Base-by-base conservation (phyloP, 1,139 yeast genomes). In the Taiozyma sp. region DNA sequence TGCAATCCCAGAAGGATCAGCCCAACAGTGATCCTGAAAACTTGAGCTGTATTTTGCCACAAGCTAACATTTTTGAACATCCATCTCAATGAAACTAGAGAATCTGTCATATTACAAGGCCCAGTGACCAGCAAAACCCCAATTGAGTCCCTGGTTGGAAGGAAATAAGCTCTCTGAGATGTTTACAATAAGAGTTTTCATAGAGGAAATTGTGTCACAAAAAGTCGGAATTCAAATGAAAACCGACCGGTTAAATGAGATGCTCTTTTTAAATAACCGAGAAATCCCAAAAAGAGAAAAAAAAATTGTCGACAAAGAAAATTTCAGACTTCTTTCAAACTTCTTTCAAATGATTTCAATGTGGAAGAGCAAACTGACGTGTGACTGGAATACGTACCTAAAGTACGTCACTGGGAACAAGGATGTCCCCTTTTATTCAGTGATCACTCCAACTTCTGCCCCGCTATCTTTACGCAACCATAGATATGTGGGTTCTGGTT, bases 401-500 rank as follows among this genome's bases (percentile, higher is more conserved):
- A 24, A 4, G 41, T 19, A 38, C 8, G 24, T 19, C 41, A 38
- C 14, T 38, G 23, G 41, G 41, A 19, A 22, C 41, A 38, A 38
- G 41, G 41, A 19, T 38, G 41, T 38, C 4, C 24, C 41, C 14
- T 2, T 8, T 16, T 36, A 16, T 14, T 8, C 7, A 16, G 16
- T 36, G 16, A 36, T 24, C 48, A 34, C 36, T 39, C 45, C 43
- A 41, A 24, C 40, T 57, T 58, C 62, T 58, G 62, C 57, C 62
- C 56, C 60, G 50, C 48, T 47, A 55, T 58, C 57, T 55, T 43
- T 50, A 47, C 53, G 46, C 62, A 44, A 38, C 62, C 56, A 55
- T 57, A 50, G 61, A 59, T 50, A 54, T 47, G 44, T 51, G 61
- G 62, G 62, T 58, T 51, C 59, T 58, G 54, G 47, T 53, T 46